phyloP scores from a whole-genome alignment of 805 yeast species.

The Debaryomyces tyrocola region DNA sequence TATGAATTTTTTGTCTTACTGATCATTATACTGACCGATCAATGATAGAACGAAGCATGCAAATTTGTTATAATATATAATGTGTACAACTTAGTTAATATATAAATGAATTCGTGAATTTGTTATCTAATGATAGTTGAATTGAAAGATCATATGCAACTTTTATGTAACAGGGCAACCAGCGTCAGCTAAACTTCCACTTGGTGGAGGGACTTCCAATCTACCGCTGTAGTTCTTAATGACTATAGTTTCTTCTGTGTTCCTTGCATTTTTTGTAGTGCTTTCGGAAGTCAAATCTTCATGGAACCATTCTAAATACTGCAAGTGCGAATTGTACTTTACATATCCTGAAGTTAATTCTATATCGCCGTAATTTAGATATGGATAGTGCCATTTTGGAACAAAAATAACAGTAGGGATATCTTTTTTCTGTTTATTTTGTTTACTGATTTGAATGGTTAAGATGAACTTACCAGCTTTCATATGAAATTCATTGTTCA shows the following conservation, averaged over 20 bases:
- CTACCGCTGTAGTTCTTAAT: conserved; percentile 39
- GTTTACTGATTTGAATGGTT: conserved; percentile 33
- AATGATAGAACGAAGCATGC: not conserved
- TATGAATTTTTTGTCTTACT: too few species aligned
- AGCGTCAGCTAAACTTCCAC: conserved; percentile 4
- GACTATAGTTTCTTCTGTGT: conserved; percentile 28
- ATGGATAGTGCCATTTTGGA: conserved; percentile 71
- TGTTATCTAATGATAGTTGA: not conserved
- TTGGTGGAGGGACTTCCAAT: conserved; percentile 22
- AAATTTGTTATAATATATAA: not conserved
- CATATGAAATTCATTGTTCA: conserved; percentile 59
- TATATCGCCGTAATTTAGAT: conserved; percentile 47
- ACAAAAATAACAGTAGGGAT: conserved; percentile 61
- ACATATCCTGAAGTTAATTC: conserved; percentile 57
- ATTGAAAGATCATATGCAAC: conserved; percentile 2
- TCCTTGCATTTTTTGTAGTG: conserved; percentile 8
- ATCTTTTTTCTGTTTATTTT: conserved; percentile 9
- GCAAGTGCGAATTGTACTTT: conserved; percentile 49
- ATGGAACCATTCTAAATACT: conserved; percentile 74
- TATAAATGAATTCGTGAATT: not conserved
- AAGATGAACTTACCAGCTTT: conserved; percentile 46
- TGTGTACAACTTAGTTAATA: not conserved
- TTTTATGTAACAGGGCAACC: conserved; percentile 14
- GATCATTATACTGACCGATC: too few species aligned
- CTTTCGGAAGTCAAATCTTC: conserved; percentile 12